Conservation (phyloP, 176 grass and related monocot genomes). For the Themeda triandra region DNA sequence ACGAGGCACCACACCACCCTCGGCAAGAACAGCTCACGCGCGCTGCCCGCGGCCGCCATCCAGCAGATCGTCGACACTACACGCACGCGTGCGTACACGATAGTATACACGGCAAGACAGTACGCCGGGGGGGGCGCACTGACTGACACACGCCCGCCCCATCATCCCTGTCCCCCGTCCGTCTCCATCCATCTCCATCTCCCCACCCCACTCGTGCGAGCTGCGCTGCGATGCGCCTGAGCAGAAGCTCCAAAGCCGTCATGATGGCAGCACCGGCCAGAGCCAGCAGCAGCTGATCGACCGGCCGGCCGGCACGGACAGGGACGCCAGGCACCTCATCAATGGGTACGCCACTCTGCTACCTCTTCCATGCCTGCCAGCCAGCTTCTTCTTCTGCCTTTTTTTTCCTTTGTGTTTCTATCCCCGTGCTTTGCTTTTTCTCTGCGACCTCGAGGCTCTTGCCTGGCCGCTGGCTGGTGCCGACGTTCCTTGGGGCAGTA, state of each 20-base stretch:
- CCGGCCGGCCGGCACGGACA: neutral
- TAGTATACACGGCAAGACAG: neutral
- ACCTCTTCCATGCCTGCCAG: neutral
- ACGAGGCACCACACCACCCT: constrained; percentile 7
- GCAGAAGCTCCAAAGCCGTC: constrained; percentile 19
- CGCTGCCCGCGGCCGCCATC: neutral
- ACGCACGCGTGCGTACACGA: neutral
- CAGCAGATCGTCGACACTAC: neutral
- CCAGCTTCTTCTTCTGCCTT: neutral
- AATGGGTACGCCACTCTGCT: constrained; percentile 42
- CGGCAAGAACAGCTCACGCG: constrained; percentile 14
- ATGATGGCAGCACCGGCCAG: neutral
- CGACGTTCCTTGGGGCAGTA: neutral
- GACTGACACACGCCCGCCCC: neutral
- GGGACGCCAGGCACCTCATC: neutral
- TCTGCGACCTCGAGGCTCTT: constrained; percentile 10
- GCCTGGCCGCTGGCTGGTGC: neutral
- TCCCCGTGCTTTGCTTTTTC: constrained; percentile 9
- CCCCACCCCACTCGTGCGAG: constrained; percentile 19
- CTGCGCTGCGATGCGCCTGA: neutral
- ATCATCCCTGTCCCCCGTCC: constrained; percentile 24
- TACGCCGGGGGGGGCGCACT: neutral
- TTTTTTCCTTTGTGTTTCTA: neutral
- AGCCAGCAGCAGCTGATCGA: constrained; percentile 20
- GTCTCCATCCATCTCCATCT: neutral